Conservation (phyloP, 495 filamentous ascomycete species). For the Melanomma pulvis-pyrius region DNA sequence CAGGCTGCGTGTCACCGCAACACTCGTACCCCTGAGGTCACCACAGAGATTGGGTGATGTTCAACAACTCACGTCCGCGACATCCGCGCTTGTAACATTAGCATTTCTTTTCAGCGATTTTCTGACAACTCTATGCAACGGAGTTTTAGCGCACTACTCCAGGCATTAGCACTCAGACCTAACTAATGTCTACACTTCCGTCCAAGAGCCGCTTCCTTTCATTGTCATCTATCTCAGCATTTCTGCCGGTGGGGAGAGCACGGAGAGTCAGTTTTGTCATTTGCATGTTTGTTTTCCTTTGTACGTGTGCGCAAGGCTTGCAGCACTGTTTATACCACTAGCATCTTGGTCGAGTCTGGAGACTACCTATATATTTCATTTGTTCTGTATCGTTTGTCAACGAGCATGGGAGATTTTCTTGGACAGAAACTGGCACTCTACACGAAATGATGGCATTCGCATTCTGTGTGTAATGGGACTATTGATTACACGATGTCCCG, state of each 20-base stretch:
- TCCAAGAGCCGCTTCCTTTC: background rate
- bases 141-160: conserved; percentile 13
- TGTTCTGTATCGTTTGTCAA: conserved; percentile 18
- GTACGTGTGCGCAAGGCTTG: conserved; percentile 12
- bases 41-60: background rate
- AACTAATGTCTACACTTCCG: conserved; percentile 29
- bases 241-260: conserved; percentile 4
- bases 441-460: conserved; percentile 11
- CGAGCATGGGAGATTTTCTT: conserved; percentile 5
- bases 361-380: conserved; percentile 20
- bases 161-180: conserved; percentile 19
- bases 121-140: conserved; percentile 11
- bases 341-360: conserved; percentile 25
- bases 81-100: conserved; percentile 21
- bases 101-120: conserved; percentile 12
- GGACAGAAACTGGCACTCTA: background rate
- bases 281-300: conserved; percentile 18
- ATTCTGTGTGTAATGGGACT: background rate
- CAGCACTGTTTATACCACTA: conserved; percentile 30
- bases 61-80: conserved; percentile 1
- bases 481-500: background rate
- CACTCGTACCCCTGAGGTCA: background rate
- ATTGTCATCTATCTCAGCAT: conserved; percentile 21
- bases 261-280: background rate
- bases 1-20: background rate